Evolutionary conservation across 768 basidiomycete genomes (phyloP).

Genomic region (Leccinum imitatum): DNA sequence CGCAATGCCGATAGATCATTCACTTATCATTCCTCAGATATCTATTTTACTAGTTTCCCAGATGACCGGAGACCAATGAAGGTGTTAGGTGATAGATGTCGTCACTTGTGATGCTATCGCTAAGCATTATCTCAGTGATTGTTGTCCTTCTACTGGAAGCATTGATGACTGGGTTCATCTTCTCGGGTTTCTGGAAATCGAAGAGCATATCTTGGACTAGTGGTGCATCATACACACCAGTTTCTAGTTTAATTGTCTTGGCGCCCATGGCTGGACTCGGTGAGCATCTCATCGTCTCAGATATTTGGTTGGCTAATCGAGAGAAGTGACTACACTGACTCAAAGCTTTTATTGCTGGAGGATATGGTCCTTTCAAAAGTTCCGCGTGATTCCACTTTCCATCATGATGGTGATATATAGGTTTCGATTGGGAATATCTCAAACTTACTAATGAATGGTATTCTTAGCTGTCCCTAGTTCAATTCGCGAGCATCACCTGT

Average conservation of each 20-base stretch:
- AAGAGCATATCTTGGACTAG: too few relatives aligned
- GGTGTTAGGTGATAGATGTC: constrained; percentile 9
- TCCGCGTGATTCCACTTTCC: not conserved
- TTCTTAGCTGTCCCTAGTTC: constrained; percentile 22
- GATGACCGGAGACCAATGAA: constrained; percentile 20
- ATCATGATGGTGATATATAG: constrained; percentile 20
- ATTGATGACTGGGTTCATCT: constrained; percentile 11
- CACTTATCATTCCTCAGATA: constrained; percentile 4
- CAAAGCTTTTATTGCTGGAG: constrained; percentile 27
- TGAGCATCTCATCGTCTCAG: not conserved
- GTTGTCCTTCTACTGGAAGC: constrained; percentile 18
- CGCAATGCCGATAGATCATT: too few relatives aligned
- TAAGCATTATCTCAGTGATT: constrained; percentile 5
- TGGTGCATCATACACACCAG: too few relatives aligned
- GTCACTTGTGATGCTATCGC: not conserved
- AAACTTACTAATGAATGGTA: not conserved
- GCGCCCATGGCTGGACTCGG: not conserved
- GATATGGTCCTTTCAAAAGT: constrained; percentile 12
- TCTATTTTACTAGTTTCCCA: constrained; percentile 21
- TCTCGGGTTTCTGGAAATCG: constrained; percentile 12
- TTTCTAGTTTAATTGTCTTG: not conserved
- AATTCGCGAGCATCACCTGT: constrained; percentile 13
- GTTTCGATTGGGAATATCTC: not conserved
- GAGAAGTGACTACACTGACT: not conserved
- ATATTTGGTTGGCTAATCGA: not conserved